Percentiles rank a stretch among this genome's conserved stretches.
Evolutionary conservation across 2,329 filamentous ascomycete species (phyloP).

Genomic region (Stachybotrys chartarum): DNA sequence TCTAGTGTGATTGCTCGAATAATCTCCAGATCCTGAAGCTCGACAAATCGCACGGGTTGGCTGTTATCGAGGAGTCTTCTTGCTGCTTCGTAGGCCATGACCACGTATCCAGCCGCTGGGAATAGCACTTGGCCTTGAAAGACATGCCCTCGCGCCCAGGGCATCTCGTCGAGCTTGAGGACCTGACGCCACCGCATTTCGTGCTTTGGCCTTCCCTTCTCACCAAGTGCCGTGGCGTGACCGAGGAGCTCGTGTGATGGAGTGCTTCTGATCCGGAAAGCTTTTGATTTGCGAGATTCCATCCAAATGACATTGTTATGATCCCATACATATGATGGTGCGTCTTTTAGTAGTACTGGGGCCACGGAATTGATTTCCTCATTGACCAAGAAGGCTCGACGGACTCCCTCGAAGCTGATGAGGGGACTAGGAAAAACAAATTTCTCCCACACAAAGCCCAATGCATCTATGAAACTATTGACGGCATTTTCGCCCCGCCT

Average conservation of each 20-base stretch:
- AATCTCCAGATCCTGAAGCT: constrained; percentile 7
- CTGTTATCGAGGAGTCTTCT: constrained; percentile 3
- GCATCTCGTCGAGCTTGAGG: constrained; percentile 14
- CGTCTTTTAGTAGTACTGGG: not conserved
- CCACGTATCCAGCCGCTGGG: constrained; percentile 28
- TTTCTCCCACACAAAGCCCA: constrained; percentile 10
- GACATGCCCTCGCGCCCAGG: constrained; percentile 32
- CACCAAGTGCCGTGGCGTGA: not conserved
- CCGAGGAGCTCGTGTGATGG: constrained; percentile 30
- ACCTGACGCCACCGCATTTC: constrained; percentile 17
- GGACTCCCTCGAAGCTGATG: too few relatives aligned
- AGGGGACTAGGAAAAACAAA: too few relatives aligned
- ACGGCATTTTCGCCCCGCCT: constrained; percentile 10
- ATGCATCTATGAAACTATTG: constrained; percentile 6
- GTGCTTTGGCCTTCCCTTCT: too few relatives aligned
- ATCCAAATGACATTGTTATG: constrained; percentile 25
- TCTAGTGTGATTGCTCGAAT: constrained; percentile 7
- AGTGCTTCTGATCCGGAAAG: constrained; percentile 19
- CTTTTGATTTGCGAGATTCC: constrained; percentile 16
- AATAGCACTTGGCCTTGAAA: constrained; percentile 27
- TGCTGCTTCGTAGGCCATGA: constrained; percentile 25
- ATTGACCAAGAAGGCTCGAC: constrained; percentile 2
- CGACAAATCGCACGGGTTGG: not conserved
- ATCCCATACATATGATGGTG: constrained; percentile 29
- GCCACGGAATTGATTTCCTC: not conserved